Percentiles rank a stretch among this genome's conserved stretches.
Conservation (phyloP, 2,329 filamentous ascomycete species). For the Emmonsia crescens region DNA sequence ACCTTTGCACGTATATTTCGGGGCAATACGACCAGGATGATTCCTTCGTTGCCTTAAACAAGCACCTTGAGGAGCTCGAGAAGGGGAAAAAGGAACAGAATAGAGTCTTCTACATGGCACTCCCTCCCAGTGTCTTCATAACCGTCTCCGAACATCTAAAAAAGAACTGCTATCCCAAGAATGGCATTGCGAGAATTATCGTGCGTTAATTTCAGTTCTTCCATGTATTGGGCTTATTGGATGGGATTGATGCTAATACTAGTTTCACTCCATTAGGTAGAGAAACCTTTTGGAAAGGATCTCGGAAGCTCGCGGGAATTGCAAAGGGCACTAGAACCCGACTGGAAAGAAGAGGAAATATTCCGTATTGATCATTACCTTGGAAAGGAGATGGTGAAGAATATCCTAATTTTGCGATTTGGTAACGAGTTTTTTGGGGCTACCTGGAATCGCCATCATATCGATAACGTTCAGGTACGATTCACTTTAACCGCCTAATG, state of each 20-base stretch:
- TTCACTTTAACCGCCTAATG: neutral
- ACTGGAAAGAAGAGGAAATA: conserved; percentile 98
- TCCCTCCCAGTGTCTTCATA: conserved; percentile 95
- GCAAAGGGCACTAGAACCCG: conserved; percentile 85
- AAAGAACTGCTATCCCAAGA: conserved; percentile 88
- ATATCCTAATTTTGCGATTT: conserved; percentile 94
- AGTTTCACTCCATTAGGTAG: conserved; percentile 50
- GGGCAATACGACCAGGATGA: conserved; percentile 97
- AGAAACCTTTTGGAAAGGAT: conserved; percentile 99
- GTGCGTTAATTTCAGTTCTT: conserved; percentile 43
- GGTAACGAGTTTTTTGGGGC: conserved; percentile 98
- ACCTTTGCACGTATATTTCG: conserved; percentile 84
- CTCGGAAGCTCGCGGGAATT: conserved; percentile 86
- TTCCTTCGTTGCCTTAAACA: conserved; percentile 74
- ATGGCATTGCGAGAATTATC: conserved; percentile 86
- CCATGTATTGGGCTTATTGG: neutral
- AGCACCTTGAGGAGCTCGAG: conserved; percentile 79
- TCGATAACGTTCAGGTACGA: conserved; percentile 81
- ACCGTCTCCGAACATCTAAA: conserved; percentile 96
- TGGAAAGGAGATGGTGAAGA: conserved; percentile 99
- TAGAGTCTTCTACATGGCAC: conserved; percentile 97
- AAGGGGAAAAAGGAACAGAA: conserved; percentile 71
- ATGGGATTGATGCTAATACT: neutral
- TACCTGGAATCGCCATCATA: conserved; percentile 98
- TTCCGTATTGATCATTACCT: conserved; percentile 99